phyloP scores from a whole-genome alignment of 805 yeast species.

The Isabelozyma pseudorhagii region DNA sequence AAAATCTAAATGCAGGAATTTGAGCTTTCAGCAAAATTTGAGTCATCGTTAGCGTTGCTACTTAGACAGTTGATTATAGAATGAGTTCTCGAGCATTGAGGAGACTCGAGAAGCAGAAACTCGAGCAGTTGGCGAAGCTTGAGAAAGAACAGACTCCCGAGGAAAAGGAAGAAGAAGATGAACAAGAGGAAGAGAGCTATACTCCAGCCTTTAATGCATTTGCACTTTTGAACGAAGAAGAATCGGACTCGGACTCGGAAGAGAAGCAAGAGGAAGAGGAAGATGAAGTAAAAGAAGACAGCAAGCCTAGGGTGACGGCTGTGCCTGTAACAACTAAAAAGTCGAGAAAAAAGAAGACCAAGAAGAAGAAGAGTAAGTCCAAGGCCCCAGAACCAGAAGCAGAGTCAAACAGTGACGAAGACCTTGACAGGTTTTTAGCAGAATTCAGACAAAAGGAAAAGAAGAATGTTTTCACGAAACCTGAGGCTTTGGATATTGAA shows the following conservation, averaged over 20 bases:
- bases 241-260: conserved; percentile 13
- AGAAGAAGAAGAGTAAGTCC: conserved; percentile 13
- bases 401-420: conserved; percentile 49
- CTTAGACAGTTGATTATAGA: neutral
- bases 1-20: neutral
- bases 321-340: conserved; percentile 13
- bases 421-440: conserved; percentile 52
- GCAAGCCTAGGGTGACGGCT: conserved; percentile 2
- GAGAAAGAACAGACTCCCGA: conserved; percentile 6
- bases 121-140: conserved; percentile 4
- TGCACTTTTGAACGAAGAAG: conserved; percentile 35
- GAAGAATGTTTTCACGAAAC: conserved; percentile 1
- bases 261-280: conserved; percentile 15
- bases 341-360: conserved; percentile 18
- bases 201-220: conserved; percentile 39
- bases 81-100: conserved; percentile 54
- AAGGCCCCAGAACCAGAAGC: conserved; percentile 8
- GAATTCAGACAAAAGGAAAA: conserved; percentile 31
- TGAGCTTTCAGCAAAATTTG: neutral
- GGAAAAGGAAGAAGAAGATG: conserved; percentile 8
- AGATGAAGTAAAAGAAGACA: conserved; percentile 2
- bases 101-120: conserved; percentile 34
- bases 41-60: neutral
- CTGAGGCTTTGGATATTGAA: conserved; percentile 2
- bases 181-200: conserved; percentile 13